Evolutionary conservation across 1,284 basidiomycete genomes (phyloP).

Genomic region (Heterobasidion parviporum): DNA sequence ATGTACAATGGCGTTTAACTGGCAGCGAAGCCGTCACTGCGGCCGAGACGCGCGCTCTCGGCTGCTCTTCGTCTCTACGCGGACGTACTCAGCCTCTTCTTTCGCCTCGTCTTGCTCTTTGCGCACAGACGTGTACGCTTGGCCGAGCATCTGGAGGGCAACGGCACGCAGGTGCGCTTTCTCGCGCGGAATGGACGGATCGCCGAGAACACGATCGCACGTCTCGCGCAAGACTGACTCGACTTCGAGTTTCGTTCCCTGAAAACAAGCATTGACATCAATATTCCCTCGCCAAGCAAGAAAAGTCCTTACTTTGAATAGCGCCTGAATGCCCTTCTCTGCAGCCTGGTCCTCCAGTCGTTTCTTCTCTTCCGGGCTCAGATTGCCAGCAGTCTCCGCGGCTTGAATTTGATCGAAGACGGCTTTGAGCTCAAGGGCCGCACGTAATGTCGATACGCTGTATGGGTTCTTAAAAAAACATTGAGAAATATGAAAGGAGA

Average conservation of each 20-base stretch:
- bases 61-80: conserved; percentile 69
- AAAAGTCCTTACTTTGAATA: conserved; percentile 67
- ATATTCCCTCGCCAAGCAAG: background rate
- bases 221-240: conserved; percentile 92
- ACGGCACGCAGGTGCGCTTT: conserved; percentile 73
- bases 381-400: conserved; percentile 82
- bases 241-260: conserved; percentile 93
- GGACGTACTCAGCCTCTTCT: conserved; percentile 76
- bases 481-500: no score
- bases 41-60: conserved; percentile 19
- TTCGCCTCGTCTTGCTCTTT: conserved; percentile 49
- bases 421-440: conserved; percentile 87
- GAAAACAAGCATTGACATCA: background rate
- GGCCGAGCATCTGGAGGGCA: conserved; percentile 79
- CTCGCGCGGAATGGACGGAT: conserved; percentile 40
- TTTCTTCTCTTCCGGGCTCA: conserved; percentile 80
- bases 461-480: background rate
- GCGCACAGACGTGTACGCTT: conserved; percentile 60
- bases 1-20: background rate
- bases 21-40: background rate
- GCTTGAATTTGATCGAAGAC: conserved; percentile 95
- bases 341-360: conserved; percentile 95
- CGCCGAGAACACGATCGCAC: conserved; percentile 79
- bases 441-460: conserved; percentile 81
- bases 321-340: conserved; percentile 87